These are phyloP conservation scores for Dactylellina parvicollis DNA, from an alignment of 2,329 filamentous ascomycete species.

Conservation along the genomic window DNA sequence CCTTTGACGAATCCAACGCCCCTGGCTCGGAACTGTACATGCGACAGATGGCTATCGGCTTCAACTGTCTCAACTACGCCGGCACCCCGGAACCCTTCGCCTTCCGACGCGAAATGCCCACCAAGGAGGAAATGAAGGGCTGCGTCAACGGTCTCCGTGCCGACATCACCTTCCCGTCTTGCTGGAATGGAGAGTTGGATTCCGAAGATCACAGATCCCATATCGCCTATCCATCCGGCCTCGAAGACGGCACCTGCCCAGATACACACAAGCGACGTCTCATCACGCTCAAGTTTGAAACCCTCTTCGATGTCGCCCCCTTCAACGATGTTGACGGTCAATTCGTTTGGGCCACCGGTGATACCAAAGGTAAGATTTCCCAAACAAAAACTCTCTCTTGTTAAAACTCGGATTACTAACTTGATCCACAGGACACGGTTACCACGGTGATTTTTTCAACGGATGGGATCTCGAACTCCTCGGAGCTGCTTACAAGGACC, in stretches of 20 bases:
- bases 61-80: constrained; percentile 92
- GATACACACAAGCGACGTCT: constrained; percentile 73
- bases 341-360: constrained; percentile 82
- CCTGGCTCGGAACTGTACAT: constrained; percentile 75
- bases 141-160: constrained; percentile 83
- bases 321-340: constrained; percentile 70
- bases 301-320: constrained; percentile 78
- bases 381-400: constrained; percentile 7
- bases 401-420: constrained; percentile 13
- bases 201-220: constrained; percentile 70
- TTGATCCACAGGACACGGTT: constrained; percentile 63
- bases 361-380: constrained; percentile 71
- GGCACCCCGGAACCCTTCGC: constrained; percentile 75
- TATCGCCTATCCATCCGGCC: constrained; percentile 79
- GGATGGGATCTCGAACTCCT: constrained; percentile 64
- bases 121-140: constrained; percentile 79
- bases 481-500: constrained; percentile 60
- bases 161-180: constrained; percentile 88
- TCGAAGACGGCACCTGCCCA: constrained; percentile 81
- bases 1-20: constrained; percentile 74
- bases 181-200: constrained; percentile 79
- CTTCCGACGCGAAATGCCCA: constrained; percentile 81
- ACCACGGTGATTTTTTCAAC: constrained; percentile 68
- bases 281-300: constrained; percentile 83
- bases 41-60: constrained; percentile 82